A percentile compares a stretch with the other conserved stretches of the same genome.
phyloP scores from a whole-genome alignment of 2,329 filamentous ascomycete species.

The Exophiala calicioides region DNA sequence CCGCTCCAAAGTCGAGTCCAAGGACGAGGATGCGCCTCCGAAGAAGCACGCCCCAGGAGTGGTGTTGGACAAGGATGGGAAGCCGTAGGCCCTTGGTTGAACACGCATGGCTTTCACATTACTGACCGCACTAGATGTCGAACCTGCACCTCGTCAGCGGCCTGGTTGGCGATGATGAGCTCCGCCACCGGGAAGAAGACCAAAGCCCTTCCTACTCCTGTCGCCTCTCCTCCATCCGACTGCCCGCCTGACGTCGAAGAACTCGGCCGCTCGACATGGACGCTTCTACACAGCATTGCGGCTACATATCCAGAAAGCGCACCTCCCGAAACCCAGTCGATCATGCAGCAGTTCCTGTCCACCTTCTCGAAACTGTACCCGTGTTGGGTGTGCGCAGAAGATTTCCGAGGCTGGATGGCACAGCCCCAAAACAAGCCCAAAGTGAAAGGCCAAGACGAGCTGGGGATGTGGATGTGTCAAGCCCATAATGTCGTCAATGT shows the following conservation, averaged over 20 bases:
- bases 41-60: conserved; percentile 47
- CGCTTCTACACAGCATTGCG: conserved; percentile 85
- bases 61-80: conserved; percentile 53
- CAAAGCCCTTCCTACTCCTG: conserved; percentile 26
- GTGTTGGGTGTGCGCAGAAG: conserved; percentile 92
- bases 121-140: conserved; percentile 43
- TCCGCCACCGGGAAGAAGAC: conserved; percentile 33
- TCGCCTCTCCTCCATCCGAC: conserved; percentile 49
- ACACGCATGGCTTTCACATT: background rate
- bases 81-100: conserved; percentile 41
- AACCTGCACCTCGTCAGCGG: conserved; percentile 50
- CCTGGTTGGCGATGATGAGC: conserved; percentile 49
- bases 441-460: conserved; percentile 52
- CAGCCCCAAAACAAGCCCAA: conserved; percentile 64
- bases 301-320: conserved; percentile 78
- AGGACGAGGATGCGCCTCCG: conserved; percentile 18
- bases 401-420: conserved; percentile 81
- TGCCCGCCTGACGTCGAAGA: conserved; percentile 89
- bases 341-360: conserved; percentile 75
- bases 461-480: conserved; percentile 54
- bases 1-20: conserved; percentile 15
- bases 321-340: conserved; percentile 66
- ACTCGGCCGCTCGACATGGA: conserved; percentile 89
- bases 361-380: conserved; percentile 87
- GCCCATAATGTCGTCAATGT: conserved; percentile 55